A percentile compares a stretch with the other conserved stretches of the same genome.
Evolutionary conservation across 2,329 filamentous ascomycete species (phyloP).

Genomic region (Hymenoscyphus scutula): DNA sequence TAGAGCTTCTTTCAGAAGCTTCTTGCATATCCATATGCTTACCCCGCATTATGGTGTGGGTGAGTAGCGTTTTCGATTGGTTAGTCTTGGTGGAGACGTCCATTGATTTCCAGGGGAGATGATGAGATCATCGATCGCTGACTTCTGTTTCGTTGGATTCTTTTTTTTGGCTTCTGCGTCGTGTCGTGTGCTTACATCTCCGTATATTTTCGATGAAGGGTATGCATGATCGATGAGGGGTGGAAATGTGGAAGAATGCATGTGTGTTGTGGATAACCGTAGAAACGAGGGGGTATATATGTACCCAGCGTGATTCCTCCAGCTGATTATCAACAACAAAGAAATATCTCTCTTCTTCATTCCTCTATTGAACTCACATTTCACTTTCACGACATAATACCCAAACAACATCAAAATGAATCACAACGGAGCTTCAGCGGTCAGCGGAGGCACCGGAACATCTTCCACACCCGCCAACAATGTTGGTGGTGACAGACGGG

Average conservation of each 20-base stretch:
- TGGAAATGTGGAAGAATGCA: not conserved
- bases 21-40: not conserved
- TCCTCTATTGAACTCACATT: too few relatives aligned
- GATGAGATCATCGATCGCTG: constrained; percentile 1
- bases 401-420: constrained; percentile 8
- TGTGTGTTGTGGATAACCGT: not conserved
- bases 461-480: constrained; percentile 29
- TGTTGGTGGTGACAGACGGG: constrained; percentile 24
- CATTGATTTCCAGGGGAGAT: not conserved
- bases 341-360: not conserved
- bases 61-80: not conserved
- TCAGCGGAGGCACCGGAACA: constrained; percentile 25
- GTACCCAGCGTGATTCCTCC: not conserved
- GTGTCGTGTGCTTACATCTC: not conserved
- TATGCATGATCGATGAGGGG: not conserved
- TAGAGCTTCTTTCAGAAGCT: not conserved
- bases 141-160: not conserved
- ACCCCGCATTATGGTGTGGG: not conserved
- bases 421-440: constrained; percentile 18
- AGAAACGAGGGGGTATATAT: not conserved
- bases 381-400: too few relatives aligned
- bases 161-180: not conserved
- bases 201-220: not conserved
- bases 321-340: not conserved
- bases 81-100: not conserved